Base-by-base conservation (phyloP, 768 basidiomycete species). In the Termitomyces sp. region DNA sequence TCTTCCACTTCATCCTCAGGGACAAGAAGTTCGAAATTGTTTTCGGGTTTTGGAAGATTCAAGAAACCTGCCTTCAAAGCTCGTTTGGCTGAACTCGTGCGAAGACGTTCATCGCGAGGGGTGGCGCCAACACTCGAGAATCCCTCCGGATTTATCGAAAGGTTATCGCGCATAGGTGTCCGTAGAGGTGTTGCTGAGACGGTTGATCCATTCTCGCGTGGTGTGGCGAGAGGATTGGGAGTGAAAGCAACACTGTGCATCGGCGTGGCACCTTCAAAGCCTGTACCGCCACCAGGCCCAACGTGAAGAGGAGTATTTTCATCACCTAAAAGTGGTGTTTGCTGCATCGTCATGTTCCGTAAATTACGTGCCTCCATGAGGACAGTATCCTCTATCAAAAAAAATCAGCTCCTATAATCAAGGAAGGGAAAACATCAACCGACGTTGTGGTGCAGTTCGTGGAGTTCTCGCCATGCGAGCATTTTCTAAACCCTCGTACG, bases 231-330 rank as follows among this genome's bases (percentile, higher is more conserved):
- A 5, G 96, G 97, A 76, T 98, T 99, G 4, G 97, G 97, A 0
- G 97, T 99, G 64, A 96, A 94, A 0, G 92, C 84, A 33, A 92
- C 89, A 66, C 88, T 87, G 66, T 94, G 94, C 22, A 85, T 88
- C n/a, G 97, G 97, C 4, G 96, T 98, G 0, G 95, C 96, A 49
- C 95, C 84, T 71, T 95, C 95, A 70, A 94, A 99, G 2, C 97
- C 97, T 7, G 94, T 94, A 13, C 93, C 92, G 15, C 87, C 89
- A n/a, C 80, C 84, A 22, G 86, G 79, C 2, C 80, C 80, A 7
- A 78, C 74, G 70, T 96, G 96, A 52, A 98, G 73, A 13, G 96
- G 97, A 0, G 97, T 98, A 74, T 99, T 99, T 75, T 98, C 96
- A 53, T 98, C 94, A 4, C 97, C 97, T 13, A 98, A 83, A 2